Evolutionary conservation across 257 asterid species (phyloP), one percentile per base, ranked within the genome.

Genomic region (Solanum appendiculatum): DNA sequence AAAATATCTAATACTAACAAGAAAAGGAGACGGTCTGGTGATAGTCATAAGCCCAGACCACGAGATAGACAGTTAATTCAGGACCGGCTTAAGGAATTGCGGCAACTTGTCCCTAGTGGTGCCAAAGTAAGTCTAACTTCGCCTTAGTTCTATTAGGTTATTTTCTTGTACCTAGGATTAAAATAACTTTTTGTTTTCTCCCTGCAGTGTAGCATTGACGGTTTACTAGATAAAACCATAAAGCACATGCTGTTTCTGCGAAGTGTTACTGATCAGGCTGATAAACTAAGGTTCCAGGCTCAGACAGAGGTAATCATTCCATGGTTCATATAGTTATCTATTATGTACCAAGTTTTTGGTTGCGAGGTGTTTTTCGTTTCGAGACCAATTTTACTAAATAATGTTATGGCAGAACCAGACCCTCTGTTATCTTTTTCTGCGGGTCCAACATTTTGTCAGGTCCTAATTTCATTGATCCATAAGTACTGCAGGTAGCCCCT

Each of bases 21-120:
- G 92, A 93, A 87, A 92, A 95, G 90, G 90, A 90, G 87, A 69
- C 84, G 88, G 56, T 21, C 82, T 63, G 91, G 92, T 70, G 94
- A 91, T 86, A 88, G 64, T 80, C 92, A 87, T 69, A 95, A 89
- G 91, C 89, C 95, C 83, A 94, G 94, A 89, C 99, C 99, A 86
- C 93, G 99, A 34, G 99, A 97, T 87, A 93, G 99, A 81, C 99
- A 97, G 88, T 91, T 95, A 94, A 94, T 97, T 86, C 98, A 97
- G 89, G 99, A 97, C 74, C 92, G 97, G 74, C 89, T 97, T 90
- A 95, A 95, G 92, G 98, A 94, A 91, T 94, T 97, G 82, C 90
- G 99, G 60, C 95, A 95, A 83, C 99, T 97, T 89, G 97, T 97
- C 89, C 99, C 99, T 18, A 88, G 89, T 89, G 94, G 95, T 84